Conservation (phyloP, 2,329 filamentous ascomycete species). For the Cadophora sp. region DNA sequence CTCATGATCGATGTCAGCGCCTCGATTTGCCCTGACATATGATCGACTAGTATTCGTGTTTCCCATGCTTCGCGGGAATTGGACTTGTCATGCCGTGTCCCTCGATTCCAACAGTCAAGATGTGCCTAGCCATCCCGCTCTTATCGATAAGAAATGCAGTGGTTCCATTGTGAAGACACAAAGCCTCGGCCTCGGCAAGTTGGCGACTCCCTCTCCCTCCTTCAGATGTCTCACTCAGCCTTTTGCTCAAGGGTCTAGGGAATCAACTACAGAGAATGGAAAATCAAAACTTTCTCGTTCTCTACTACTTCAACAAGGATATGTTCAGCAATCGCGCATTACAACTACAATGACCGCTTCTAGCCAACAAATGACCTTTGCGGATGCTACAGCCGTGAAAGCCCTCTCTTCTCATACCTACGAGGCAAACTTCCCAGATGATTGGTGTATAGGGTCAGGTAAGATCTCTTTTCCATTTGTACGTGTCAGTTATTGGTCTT, state of each 20-base stretch:
- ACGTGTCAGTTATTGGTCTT: background rate
- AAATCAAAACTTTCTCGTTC: no score
- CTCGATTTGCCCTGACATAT: constrained; percentile 6
- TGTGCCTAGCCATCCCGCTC: no score
- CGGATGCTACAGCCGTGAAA: constrained; percentile 55
- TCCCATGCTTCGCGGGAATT: no score
- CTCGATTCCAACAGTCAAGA: background rate
- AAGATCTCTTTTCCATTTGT: constrained; percentile 30
- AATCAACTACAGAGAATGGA: no score
- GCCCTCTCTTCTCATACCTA: constrained; percentile 63
- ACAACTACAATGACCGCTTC: constrained; percentile 23
- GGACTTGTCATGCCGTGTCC: background rate
- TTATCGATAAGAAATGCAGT: constrained; percentile 11
- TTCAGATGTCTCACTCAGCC: constrained; percentile 1
- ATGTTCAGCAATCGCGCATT: background rate
- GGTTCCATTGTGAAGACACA: background rate
- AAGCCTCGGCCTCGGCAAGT: constrained; percentile 12
- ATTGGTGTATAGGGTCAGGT: constrained; percentile 73
- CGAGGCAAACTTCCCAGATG: constrained; percentile 58
- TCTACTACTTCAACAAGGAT: no score
- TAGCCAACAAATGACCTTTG: constrained; percentile 45
- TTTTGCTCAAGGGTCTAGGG: background rate
- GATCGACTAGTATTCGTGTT: background rate
- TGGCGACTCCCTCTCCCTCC: background rate
- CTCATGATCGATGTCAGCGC: constrained; percentile 12